Evolutionary conservation across 2,329 filamentous ascomycete genomes (phyloP).

Genomic region (Ambrosiella cleistominuta): DNA sequence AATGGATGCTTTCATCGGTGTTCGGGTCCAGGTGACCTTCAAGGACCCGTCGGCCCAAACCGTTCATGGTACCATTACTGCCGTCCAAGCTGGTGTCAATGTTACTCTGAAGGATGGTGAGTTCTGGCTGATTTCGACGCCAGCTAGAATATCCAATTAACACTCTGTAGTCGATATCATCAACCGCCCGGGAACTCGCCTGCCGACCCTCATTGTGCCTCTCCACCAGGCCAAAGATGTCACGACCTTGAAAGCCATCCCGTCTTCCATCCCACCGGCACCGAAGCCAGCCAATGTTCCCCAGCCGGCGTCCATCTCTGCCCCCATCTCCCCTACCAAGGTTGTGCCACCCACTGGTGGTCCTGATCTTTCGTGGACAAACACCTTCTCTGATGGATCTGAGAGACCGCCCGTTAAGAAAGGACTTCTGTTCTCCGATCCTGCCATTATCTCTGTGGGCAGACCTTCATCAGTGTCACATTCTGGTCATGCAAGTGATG

Average conservation of each 20-base stretch:
- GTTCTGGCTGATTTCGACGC: conserved; percentile 15
- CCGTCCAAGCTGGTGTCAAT: conserved; percentile 48
- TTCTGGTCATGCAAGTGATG: conserved; percentile 3
- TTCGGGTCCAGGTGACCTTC: conserved; percentile 58
- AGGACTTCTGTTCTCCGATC: conserved; percentile 46
- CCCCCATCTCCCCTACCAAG: not conserved
- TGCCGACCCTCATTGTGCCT: not conserved
- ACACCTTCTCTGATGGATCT: not conserved
- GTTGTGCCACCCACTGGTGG: not conserved
- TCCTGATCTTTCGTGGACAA: not conserved
- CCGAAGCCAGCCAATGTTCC: conserved; percentile 13
- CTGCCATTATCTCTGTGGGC: conserved; percentile 58
- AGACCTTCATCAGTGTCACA: conserved; percentile 3
- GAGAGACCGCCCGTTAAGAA: not conserved
- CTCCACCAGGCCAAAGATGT: not conserved
- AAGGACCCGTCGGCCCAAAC: conserved; percentile 44
- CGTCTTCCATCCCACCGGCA: not conserved
- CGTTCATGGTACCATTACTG: conserved; percentile 52
- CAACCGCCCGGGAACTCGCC: not conserved
- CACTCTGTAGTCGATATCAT: not conserved
- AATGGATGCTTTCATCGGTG: conserved; percentile 44
- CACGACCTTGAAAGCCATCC: not conserved
- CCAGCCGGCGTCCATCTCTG: not conserved
- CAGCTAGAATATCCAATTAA: not conserved
- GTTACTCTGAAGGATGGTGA: conserved; percentile 57